Evolutionary conservation across 352 stramenopile genomes (phyloP), one percentile per base, ranked within the genome.

Genomic region (Thalassiosira hispida): DNA sequence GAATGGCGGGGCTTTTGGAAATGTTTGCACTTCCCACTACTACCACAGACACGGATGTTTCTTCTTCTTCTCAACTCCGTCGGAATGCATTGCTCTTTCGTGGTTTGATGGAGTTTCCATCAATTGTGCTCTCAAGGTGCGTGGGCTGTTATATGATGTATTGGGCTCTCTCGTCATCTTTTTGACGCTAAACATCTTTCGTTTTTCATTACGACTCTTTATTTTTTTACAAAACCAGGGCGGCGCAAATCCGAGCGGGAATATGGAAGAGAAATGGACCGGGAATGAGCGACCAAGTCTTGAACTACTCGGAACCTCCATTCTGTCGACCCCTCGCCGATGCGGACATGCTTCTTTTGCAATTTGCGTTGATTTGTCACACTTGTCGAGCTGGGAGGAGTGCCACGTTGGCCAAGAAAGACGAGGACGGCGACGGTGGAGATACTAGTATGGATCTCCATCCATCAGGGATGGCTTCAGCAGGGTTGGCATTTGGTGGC

Each of bases 181-280:
- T 44, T 57, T 59, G 31, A 14, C 20, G 27, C 18, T 16, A 56
- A 25, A 2, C 86, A 14, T 51, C 46, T 18, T 64, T 46, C 27
- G 11, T 16, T 51, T 3, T 23, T 33, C 1, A 14, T 5, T 46
- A 18, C 12, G 12, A 12, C 5, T 6, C 56, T 35, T 52, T 38
- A 9, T 8, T 38, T 8, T 38, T n/a, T n/a, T n/a, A n/a, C n/a
- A n/a, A n/a, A 38, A 38, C 31, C 29, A 61, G 64, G 25, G 77
- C 83, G n/a, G 80, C 89, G 22, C 90, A 96, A 83, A 90, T 95
- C 35, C 82, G 85, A 64, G 81, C 86, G 2, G 87, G 90, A 25
- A 70, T 96, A 11, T 97, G 94, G 94, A 81, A 72, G 49, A 73
- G 92, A 22, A 97, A 97, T 76, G 93, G 93, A 1, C 77, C 90